phyloP scores from a whole-genome alignment of 441 rosid genomes.

The Pelargonium myrrhifolium region DNA sequence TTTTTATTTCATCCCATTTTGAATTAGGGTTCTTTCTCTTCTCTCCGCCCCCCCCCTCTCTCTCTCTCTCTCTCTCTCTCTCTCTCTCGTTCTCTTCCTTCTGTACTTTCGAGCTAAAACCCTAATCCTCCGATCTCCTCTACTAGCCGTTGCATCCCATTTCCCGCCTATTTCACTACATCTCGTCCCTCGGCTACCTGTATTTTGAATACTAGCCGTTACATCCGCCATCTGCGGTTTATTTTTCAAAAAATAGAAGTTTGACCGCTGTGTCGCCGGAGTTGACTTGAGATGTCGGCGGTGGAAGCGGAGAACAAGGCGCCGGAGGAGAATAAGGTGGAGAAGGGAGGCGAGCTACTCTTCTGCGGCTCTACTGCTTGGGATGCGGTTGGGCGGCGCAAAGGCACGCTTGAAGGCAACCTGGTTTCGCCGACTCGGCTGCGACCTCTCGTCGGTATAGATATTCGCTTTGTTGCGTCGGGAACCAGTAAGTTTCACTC shows the following conservation, averaged over 20 bases:
- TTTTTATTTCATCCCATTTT: constrained; percentile 15
- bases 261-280: constrained; percentile 15
- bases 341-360: constrained; percentile 78
- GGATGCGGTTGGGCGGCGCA: constrained; percentile 63
- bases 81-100: neutral
- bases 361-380: constrained; percentile 85
- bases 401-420: constrained; percentile 61
- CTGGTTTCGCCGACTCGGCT: constrained; percentile 82
- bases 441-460: constrained; percentile 73
- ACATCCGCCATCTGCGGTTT: constrained; percentile 28
- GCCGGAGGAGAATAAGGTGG: constrained; percentile 31
- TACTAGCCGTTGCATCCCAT: constrained; percentile 43
- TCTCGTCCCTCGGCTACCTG: constrained; percentile 20
- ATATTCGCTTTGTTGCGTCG: constrained; percentile 72
- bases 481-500: constrained; percentile 56
- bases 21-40: constrained; percentile 39
- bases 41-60: constrained; percentile 11
- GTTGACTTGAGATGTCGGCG: constrained; percentile 40
- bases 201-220: constrained; percentile 44
- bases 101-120: too few relatives aligned
- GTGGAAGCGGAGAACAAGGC: constrained; percentile 44
- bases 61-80: neutral
- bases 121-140: constrained; percentile 22
- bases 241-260: neutral
- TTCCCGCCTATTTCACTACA: constrained; percentile 64